Base-by-base conservation (phyloP, 2,329 filamentous ascomycete genomes). In the Colletotrichum shisoi region DNA sequence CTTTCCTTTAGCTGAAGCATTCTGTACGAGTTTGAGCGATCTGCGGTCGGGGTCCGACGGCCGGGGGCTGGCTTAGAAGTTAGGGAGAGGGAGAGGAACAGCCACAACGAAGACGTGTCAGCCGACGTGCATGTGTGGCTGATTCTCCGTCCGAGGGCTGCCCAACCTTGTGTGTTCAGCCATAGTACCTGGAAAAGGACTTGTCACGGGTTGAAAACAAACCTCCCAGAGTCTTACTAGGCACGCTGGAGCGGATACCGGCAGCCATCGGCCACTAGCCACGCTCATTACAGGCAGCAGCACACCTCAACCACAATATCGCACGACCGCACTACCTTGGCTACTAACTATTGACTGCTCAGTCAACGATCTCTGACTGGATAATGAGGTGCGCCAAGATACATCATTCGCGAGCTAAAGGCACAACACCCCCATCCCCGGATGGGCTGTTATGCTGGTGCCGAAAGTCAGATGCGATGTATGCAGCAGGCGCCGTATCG, bases 101-200 rank as follows among this genome's bases (percentile, higher is more conserved):
- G 56, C 56, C 56, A 58, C 56, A 44, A 17, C 45, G 48, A 17
- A 31, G 24, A 37, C 27, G 5, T 45, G 42, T 44, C 24, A 21
- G 46, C 37, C 37, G 39, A 49, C 57, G 12, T 48, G 39, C 24
- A 46, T 58, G 56, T 62, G 58, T 61, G 58, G 58, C 58, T 62
- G 24, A 19, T 15, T 31, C 42, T 46, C 46, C 45, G n/a, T n/a
- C 48, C 21, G 31, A 27, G 4, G 24, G 24, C 24, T 27, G 24
- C 24, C 24, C 24, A 27, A 27, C 24, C 24, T 27, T 27, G 24
- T 27, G n/a, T n/a, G n/a, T 34, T 34, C 1, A 34, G 31, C 7
- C 8, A 9, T 34, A 9, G 31, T 9, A 11, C 31, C 31, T 3
- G 31, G 31, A 34, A 34, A 34, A 8, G 27, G 8, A 8, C 27